These are phyloP conservation scores for Cyberlindnera euphorbiiphila DNA, from an alignment of 805 yeast genomes.

Conservation along the genomic window DNA sequence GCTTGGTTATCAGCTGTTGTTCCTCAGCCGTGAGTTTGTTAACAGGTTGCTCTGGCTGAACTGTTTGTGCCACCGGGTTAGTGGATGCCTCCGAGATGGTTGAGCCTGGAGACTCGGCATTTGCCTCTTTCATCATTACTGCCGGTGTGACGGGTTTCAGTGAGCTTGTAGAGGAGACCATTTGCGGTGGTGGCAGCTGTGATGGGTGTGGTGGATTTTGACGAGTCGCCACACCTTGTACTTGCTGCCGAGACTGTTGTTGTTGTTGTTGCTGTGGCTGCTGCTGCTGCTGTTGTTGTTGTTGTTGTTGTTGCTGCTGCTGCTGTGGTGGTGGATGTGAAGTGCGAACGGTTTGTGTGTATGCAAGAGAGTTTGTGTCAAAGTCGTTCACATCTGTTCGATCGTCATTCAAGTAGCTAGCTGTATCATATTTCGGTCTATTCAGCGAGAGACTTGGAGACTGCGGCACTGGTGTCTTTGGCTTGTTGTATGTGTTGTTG, in stretches of 20 bases:
- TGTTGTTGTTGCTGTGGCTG: too few relatives aligned
- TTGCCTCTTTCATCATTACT: conserved; percentile 14
- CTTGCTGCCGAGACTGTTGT: conserved; percentile 4
- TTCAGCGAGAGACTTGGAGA: conserved; percentile 18
- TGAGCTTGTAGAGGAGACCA: background rate
- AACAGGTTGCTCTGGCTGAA: conserved; percentile 11
- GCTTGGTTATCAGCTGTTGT: conserved; percentile 61
- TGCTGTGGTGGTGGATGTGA: conserved; percentile 6
- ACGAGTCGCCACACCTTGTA: conserved; percentile 2
- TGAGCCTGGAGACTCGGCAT: conserved; percentile 23
- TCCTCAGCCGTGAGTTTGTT: conserved; percentile 46
- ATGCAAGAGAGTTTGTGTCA: conserved; percentile 18
- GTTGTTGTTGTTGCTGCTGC: conserved; percentile 3
- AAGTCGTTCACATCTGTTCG: conserved; percentile 22
- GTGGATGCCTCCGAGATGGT: conserved; percentile 17
- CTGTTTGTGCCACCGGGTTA: conserved; percentile 6
- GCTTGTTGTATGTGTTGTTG: conserved; percentile 14
- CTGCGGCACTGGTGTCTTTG: conserved; percentile 16
- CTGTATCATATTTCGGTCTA: conserved; percentile 14
- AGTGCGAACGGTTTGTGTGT: conserved; percentile 15
- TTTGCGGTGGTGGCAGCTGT: conserved; percentile 9
- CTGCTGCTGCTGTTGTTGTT: conserved; percentile 4
- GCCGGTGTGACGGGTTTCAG: conserved; percentile 7
- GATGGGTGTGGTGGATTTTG: conserved; percentile 7
- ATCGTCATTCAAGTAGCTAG: conserved; percentile 22